Conservation (phyloP, 805 yeast species). For the Kazachstania viticola region DNA sequence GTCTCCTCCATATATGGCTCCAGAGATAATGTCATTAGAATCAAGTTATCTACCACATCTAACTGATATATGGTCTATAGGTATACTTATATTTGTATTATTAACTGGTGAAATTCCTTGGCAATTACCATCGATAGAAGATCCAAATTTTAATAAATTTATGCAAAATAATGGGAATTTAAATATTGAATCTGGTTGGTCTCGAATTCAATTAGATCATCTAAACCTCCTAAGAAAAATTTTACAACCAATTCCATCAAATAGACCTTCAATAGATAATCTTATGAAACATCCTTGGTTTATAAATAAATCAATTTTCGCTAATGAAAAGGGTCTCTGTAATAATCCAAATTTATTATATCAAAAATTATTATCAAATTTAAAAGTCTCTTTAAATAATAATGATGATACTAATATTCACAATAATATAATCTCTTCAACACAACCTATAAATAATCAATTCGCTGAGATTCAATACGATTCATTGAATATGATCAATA, state of each 20-base stretch:
- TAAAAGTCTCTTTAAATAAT: slow-evolving; percentile 44
- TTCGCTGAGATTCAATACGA: slow-evolving; percentile 29
- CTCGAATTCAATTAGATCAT: slow-evolving; percentile 35
- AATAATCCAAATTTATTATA: slow-evolving; percentile 42
- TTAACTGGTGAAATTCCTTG: slow-evolving; percentile 61
- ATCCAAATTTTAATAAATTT: slow-evolving; percentile 35
- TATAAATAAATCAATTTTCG: slow-evolving; percentile 31
- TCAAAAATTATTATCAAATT: slow-evolving; percentile 36
- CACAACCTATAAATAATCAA: slow-evolving; percentile 36
- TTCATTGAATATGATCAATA: slow-evolving; percentile 1
- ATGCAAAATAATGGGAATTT: slow-evolving; percentile 36
- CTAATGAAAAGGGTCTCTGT: slow-evolving; percentile 39
- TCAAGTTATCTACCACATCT: slow-evolving; percentile 43
- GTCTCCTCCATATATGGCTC: slow-evolving; percentile 71
- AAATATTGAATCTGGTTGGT: slow-evolving; percentile 44
- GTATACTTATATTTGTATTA: slow-evolving; percentile 49
- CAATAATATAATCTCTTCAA: slow-evolving; percentile 14
- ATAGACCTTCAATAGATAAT: slow-evolving; percentile 32
- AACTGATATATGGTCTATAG: slow-evolving; percentile 63
- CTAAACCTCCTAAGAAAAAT: slow-evolving; percentile 42
- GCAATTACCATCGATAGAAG: slow-evolving; percentile 50
- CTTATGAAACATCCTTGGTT: slow-evolving; percentile 48
- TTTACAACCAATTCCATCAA: slow-evolving; percentile 36
- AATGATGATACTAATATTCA: not conserved
- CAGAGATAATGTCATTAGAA: slow-evolving; percentile 39